phyloP scores from a whole-genome alignment of 192 early-diverging fungal species.

The Funneliformis geosporum region DNA sequence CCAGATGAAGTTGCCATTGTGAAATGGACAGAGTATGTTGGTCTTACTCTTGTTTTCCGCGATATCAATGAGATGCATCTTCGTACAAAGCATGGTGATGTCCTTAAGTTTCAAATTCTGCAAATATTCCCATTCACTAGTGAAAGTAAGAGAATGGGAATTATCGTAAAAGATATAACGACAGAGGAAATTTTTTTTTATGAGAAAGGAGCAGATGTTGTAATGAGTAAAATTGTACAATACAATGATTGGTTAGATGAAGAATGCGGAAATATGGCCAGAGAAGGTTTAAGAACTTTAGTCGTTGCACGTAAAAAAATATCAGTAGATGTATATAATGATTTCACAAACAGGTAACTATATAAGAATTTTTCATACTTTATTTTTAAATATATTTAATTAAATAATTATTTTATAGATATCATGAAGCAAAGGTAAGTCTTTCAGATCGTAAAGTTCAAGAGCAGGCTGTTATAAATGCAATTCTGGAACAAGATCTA shows the following conservation, averaged over 20 bases:
- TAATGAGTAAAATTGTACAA: conserved; percentile 86
- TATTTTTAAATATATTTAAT: neutral
- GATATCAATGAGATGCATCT: conserved; percentile 70
- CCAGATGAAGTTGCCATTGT: conserved; percentile 98
- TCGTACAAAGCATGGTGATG: conserved; percentile 54
- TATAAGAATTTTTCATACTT: neutral
- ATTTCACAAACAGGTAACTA: conserved; percentile 58
- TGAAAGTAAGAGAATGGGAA: conserved; percentile 97
- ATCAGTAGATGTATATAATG: conserved; percentile 67
- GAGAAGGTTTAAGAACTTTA: conserved; percentile 91
- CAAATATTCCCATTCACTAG: conserved; percentile 99
- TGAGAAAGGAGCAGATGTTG: conserved; percentile 92
- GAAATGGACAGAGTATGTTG: conserved; percentile 87
- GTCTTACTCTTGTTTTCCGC: conserved; percentile 78
- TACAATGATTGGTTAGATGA: conserved; percentile 98
- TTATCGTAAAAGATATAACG: conserved; percentile 71
- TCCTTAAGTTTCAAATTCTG: conserved; percentile 74
- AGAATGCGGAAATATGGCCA: conserved; percentile 95
- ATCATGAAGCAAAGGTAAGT: conserved; percentile 71
- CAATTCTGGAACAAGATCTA: conserved; percentile 78
- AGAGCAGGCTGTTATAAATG: conserved; percentile 66
- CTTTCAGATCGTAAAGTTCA: conserved; percentile 69
- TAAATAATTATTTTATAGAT: conserved; percentile 36
- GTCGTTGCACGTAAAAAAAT: conserved; percentile 87
- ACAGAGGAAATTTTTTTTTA: conserved; percentile 84